Evolutionary conservation across 805 yeast species (phyloP).

Genomic region (Starmerella floris): DNA sequence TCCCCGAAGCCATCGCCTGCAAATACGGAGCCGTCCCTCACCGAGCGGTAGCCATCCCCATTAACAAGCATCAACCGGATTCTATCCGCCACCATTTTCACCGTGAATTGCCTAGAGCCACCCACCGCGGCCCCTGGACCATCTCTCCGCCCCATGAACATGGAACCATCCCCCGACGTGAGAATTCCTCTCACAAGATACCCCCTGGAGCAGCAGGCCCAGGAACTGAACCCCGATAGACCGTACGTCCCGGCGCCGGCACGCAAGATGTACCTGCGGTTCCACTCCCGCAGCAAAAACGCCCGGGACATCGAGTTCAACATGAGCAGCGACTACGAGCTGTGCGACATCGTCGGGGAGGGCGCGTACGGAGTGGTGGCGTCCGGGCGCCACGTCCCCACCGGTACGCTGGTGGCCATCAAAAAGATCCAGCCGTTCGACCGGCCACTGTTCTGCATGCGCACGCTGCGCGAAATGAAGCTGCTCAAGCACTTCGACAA

Average conservation of each 20-base stretch:
- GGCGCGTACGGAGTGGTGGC: conserved; percentile 95
- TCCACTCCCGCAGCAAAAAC: conserved; percentile 15
- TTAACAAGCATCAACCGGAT: too few relatives aligned
- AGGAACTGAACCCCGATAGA: background rate
- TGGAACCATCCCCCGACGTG: too few relatives aligned
- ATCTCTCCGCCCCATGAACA: too few relatives aligned
- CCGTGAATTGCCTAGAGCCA: too few relatives aligned
- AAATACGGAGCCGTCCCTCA: too few relatives aligned
- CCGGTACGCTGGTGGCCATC: conserved; percentile 83
- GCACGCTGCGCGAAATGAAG: conserved; percentile 83
- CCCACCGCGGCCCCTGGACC: too few relatives aligned
- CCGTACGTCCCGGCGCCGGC: background rate
- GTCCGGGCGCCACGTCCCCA: conserved; percentile 74
- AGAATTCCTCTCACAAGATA: background rate
- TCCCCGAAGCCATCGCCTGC: too few relatives aligned
- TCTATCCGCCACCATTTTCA: too few relatives aligned
- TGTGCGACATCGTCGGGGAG: conserved; percentile 76
- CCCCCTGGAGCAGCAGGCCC: conserved; percentile 1
- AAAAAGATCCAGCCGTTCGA: conserved; percentile 90
- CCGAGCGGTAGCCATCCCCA: too few relatives aligned
- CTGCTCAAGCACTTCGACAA: conserved; percentile 80
- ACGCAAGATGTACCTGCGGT: conserved; percentile 5
- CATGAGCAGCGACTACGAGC: conserved; percentile 75
- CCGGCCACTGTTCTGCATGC: conserved; percentile 71
- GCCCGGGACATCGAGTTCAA: conserved; percentile 48